Evolutionary conservation across 495 filamentous ascomycete genomes (phyloP).

Genomic region (Sabuloglossum arenarium): DNA sequence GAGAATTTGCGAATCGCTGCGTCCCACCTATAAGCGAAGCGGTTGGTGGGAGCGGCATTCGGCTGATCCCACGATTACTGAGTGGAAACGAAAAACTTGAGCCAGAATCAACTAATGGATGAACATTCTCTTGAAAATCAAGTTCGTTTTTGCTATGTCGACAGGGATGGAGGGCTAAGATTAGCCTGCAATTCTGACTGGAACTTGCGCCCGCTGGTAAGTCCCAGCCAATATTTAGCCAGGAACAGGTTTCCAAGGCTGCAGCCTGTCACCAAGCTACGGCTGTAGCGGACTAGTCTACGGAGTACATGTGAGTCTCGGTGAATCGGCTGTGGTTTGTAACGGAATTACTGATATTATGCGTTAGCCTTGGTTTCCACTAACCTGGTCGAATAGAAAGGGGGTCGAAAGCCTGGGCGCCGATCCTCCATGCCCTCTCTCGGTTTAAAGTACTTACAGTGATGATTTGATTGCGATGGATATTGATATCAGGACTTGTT

Average conservation of each 20-base stretch:
- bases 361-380: background rate
- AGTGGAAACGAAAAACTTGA: too few species aligned
- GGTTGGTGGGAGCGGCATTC: too few species aligned
- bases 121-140: background rate
- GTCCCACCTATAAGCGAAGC: too few species aligned
- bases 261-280: background rate
- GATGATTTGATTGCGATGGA: too few species aligned
- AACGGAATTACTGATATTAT: background rate
- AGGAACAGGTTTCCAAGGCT: background rate
- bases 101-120: too few species aligned
- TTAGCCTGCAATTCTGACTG: background rate
- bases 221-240: background rate
- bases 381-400: conserved; percentile 1
- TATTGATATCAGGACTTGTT: too few species aligned
- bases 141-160: background rate
- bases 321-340: background rate
- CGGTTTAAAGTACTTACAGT: too few species aligned
- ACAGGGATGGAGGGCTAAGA: background rate
- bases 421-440: too few species aligned
- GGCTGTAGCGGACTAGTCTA: background rate
- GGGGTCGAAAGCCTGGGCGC: background rate
- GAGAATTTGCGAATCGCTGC: too few species aligned
- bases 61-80: too few species aligned
- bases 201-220: background rate
- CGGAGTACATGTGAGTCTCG: too few species aligned